These are phyloP conservation scores for Syncephalastrum racemosum DNA, from an alignment of 371 early-diverging fungal species.

Conservation along the genomic window DNA sequence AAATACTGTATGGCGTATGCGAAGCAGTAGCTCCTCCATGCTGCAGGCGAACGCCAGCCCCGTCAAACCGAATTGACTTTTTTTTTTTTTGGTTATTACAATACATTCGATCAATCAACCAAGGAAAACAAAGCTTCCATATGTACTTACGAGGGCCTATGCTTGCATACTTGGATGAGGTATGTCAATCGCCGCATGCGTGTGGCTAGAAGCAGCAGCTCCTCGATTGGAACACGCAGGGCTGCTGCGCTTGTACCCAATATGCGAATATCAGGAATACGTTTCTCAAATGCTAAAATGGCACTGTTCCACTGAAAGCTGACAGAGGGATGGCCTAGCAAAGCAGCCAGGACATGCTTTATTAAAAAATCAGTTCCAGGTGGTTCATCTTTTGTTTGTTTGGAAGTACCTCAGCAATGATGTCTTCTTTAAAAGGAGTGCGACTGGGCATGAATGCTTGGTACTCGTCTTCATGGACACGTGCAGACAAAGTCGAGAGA, in stretches of 20 bases:
- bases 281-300: conserved; percentile 29
- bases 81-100: background rate
- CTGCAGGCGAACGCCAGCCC: conserved; percentile 53
- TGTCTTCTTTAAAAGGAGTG: too few relatives aligned
- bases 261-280: conserved; percentile 27
- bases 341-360: too few relatives aligned
- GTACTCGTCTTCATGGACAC: background rate
- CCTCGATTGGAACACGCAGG: conserved; percentile 30
- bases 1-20: conserved; percentile 39
- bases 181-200: conserved; percentile 32
- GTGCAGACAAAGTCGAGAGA: too few relatives aligned
- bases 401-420: too few relatives aligned
- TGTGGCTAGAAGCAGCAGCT: conserved; percentile 34
- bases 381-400: too few relatives aligned
- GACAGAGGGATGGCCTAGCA: conserved; percentile 26
- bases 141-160: conserved; percentile 31
- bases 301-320: conserved; percentile 29
- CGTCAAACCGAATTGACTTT: conserved; percentile 40
- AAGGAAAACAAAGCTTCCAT: background rate
- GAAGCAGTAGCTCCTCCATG: conserved; percentile 33
- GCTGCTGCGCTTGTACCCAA: conserved; percentile 39
- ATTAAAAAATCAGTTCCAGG: too few relatives aligned
- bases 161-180: conserved; percentile 31
- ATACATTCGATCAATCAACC: background rate
- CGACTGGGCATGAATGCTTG: background rate